Percentiles rank a stretch among this genome's conserved stretches.
Evolutionary conservation across 129 eudicot species (phyloP).

Genomic region (Arctium lappa): DNA sequence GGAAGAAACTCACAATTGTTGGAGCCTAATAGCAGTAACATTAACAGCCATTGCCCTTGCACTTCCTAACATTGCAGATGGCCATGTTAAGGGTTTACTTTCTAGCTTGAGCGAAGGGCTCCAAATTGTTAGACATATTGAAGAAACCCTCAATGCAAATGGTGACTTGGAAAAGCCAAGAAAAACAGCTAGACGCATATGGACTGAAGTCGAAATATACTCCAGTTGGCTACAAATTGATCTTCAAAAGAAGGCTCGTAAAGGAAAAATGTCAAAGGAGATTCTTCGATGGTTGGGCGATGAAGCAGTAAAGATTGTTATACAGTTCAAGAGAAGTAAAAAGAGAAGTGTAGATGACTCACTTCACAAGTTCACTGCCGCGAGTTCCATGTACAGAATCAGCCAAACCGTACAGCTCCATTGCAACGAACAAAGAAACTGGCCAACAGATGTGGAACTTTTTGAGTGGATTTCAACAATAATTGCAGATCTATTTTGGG

Average conservation of each 20-base stretch:
- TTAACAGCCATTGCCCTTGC: constrained; percentile 41
- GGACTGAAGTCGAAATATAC: constrained; percentile 32
- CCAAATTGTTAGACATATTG: constrained; percentile 11
- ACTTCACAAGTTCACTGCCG: constrained; percentile 23
- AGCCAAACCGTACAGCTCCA: constrained; percentile 20
- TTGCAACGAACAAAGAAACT: neutral
- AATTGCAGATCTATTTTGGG: constrained; percentile 28
- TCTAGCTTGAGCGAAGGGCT: constrained; percentile 35
- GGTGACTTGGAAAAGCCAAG: constrained; percentile 7
- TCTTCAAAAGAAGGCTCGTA: constrained; percentile 17
- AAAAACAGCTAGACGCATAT: constrained; percentile 22
- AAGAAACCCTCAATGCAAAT: constrained; percentile 17
- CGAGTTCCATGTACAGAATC: constrained; percentile 42
- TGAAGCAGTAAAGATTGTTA: constrained; percentile 18
- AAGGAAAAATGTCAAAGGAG: constrained; percentile 24
- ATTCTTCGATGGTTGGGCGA: constrained; percentile 19
- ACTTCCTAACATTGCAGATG: constrained; percentile 20
- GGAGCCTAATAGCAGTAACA: constrained; percentile 43
- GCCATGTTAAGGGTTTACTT: neutral
- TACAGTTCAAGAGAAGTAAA: constrained; percentile 3
- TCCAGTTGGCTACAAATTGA: constrained; percentile 38
- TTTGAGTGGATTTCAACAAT: constrained; percentile 21
- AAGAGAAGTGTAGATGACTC: constrained; percentile 5
- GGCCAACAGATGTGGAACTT: constrained; percentile 6
- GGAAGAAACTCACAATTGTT: constrained; percentile 25